These are phyloP conservation scores for Bruguiera sexangula DNA, from an alignment of 345 rosid species.

Conservation along the genomic window DNA sequence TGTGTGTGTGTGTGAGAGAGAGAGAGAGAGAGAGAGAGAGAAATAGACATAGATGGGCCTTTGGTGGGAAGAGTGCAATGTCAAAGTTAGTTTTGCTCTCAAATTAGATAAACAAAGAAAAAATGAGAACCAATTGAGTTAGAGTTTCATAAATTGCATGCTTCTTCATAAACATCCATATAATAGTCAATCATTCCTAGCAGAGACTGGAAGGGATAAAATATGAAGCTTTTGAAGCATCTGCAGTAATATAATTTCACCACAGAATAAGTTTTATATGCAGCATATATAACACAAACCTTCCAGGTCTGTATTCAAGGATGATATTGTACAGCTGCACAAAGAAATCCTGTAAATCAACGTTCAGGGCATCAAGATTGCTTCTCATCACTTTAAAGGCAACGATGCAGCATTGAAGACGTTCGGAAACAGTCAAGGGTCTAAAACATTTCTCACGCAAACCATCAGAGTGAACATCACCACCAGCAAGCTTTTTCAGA, in stretches of 20 bases:
- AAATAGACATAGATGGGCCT: not conserved
- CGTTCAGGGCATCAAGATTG: conserved; percentile 92
- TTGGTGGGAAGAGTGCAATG: no score
- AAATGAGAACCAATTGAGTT: no score
- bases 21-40: not conserved
- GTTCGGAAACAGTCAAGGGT: conserved; percentile 60
- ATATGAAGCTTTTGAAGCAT: no score
- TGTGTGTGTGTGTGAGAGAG: no score
- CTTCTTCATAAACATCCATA: no score
- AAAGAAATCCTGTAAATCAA: conserved; percentile 89
- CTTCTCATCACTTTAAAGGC: conserved; percentile 94
- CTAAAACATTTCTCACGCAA: conserved; percentile 36
- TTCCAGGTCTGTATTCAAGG: conserved; percentile 90
- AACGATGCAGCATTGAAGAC: conserved; percentile 82
- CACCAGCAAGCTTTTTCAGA: conserved; percentile 77
- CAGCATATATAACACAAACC: conserved; percentile 43
- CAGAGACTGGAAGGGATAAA: no score
- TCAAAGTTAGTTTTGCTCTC: no score
- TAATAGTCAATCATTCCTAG: no score
- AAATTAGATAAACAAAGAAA: no score
- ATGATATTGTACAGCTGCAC: conserved; percentile 85
- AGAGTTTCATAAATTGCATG: no score
- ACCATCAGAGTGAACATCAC: conserved; percentile 35
- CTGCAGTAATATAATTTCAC: no score
- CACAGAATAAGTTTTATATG: not conserved